Base-by-base conservation (phyloP, 1,284 basidiomycete genomes). In the Porodaedalea pini region DNA sequence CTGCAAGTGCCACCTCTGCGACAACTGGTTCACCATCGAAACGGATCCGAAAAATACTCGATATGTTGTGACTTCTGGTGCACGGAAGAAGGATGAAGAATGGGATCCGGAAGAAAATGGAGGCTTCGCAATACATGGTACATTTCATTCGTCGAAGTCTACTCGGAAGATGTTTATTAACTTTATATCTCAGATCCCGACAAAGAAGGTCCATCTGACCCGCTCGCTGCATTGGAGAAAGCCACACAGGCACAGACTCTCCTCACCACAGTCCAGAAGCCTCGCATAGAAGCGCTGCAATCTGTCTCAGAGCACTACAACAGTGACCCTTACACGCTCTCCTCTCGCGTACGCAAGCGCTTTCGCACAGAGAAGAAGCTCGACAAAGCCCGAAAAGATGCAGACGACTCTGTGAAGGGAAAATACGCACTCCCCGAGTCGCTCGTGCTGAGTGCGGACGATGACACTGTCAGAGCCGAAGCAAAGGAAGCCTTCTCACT, bases 11-110 rank as follows among this genome's bases (percentile, higher is more conserved):
- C 93, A 97, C 69, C 74, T 96, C 1, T 99, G 97, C 67, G 83
- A 85, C 59, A 85, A 86, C 21, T 94, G 90, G 90, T 98, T 99
- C 62, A 95, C 97, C 73, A 94, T 99, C 55, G 83, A 94, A 63
- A 99, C 97, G 1, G 97, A 99, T 68, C 97, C 95, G 0, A 89
- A 96, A 93, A 97, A 98, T 66, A 94, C 96, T 0, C 83, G 88
- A 19, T 99, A 99, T 69, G 85, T 96, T n/a, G 94, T 98, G 0
- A 79, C 83, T 2, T 88, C 86, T 25, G 97, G 97, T 5, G 96
- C 94, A 8, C 78, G 88, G 58, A 86, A 90, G 71, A 94, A 99
- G 71, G 85, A 92, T 48, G 90, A 94, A 66, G 93, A 97, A 32
- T 98, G 96, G 97, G 82, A 98, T 70, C 94, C 95, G 0, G 93